These are phyloP conservation scores for Rubia tinctorum DNA, from an alignment of 305 asterid species.

Conservation along the genomic window DNA sequence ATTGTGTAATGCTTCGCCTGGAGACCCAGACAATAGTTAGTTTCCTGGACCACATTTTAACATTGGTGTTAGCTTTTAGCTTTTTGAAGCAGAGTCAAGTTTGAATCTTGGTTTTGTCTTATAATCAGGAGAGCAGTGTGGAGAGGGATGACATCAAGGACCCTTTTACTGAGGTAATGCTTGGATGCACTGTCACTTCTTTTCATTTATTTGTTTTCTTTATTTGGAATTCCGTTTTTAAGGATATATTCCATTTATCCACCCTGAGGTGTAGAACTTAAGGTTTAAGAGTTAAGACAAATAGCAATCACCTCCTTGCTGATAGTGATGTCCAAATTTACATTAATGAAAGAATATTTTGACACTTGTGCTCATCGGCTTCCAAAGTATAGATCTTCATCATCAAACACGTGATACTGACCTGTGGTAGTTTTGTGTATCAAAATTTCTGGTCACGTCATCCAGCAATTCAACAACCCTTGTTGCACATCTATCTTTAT, in stretches of 20 bases:
- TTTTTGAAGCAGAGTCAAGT: constrained; percentile 11
- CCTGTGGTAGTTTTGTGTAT: neutral
- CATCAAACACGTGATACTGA: neutral
- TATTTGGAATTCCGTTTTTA: neutral
- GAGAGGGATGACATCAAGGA: constrained; percentile 40
- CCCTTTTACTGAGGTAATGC: constrained; percentile 37
- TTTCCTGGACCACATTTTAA: neutral
- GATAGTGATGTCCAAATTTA: neutral
- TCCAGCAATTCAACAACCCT: neutral
- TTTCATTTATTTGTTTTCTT: neutral
- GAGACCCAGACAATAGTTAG: neutral
- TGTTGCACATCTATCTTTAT: neutral
- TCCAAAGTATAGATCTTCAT: neutral
- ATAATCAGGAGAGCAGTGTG: constrained; percentile 37
- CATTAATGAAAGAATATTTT: neutral
- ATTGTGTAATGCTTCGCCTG: neutral
- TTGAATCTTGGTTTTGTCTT: constrained; percentile 6
- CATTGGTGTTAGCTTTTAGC: neutral
- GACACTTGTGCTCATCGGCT: neutral
- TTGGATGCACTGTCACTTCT: neutral
- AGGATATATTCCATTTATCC: neutral
- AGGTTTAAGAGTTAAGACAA: neutral
- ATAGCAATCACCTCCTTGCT: neutral
- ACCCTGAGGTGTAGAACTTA: neutral
- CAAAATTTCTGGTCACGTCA: neutral